phyloP scores from a whole-genome alignment of 2,329 filamentous ascomycete species.

The Dactylellina cionopaga region DNA sequence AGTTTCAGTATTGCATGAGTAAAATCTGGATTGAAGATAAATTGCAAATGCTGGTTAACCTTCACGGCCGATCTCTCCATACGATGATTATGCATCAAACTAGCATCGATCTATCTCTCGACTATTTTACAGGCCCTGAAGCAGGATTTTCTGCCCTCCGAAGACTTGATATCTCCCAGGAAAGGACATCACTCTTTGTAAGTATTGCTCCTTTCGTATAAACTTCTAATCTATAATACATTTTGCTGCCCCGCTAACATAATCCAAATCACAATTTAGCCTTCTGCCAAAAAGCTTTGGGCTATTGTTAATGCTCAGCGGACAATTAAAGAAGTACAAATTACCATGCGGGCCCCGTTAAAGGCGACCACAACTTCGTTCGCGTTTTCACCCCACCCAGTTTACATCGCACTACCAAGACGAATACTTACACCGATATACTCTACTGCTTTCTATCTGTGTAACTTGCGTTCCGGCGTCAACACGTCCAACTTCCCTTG shows the following conservation, averaged over 20 bases:
- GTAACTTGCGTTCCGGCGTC: constrained; percentile 8
- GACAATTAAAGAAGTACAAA: constrained; percentile 30
- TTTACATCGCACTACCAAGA: background rate
- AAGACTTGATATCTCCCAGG: constrained; percentile 21
- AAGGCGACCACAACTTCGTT: background rate
- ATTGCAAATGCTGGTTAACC: background rate
- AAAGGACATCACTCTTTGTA: constrained; percentile 1
- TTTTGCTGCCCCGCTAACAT: background rate
- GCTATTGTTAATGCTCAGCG: background rate
- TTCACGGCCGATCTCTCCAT: background rate
- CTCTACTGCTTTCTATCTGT: constrained; percentile 32
- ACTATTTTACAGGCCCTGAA: background rate
- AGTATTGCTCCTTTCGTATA: background rate
- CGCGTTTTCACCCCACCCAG: background rate
- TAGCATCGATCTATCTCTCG: background rate
- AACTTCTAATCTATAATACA: background rate
- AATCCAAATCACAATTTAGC: background rate
- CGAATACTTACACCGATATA: constrained; percentile 30
- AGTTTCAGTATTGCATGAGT: background rate
- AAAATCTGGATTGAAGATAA: background rate
- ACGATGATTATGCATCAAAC: constrained; percentile 8
- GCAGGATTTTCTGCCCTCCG: background rate
- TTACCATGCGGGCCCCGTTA: background rate
- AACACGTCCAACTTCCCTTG: background rate
- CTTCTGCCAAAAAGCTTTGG: constrained; percentile 8